These are phyloP conservation scores for Alternaria brassicicola DNA, from an alignment of 2,329 filamentous ascomycete species.

Conservation along the genomic window DNA sequence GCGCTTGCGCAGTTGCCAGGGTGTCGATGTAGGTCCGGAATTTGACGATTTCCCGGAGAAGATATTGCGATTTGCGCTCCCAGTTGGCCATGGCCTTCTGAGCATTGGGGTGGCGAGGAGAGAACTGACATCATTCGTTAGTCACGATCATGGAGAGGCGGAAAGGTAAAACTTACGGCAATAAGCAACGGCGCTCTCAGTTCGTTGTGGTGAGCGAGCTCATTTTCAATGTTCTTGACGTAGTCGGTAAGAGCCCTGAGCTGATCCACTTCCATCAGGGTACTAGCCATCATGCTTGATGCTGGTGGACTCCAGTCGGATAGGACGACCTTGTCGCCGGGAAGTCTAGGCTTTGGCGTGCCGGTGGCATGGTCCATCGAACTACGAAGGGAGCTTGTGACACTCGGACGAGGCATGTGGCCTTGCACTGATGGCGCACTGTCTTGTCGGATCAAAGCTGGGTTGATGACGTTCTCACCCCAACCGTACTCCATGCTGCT, in stretches of 20 bases:
- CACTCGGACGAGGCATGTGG: constrained; percentile 56
- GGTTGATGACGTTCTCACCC: constrained; percentile 80
- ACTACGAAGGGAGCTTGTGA: constrained; percentile 67
- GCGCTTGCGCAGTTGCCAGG: constrained; percentile 70
- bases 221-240: constrained; percentile 82
- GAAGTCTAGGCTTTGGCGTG: constrained; percentile 68
- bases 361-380: constrained; percentile 63
- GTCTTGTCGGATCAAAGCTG: constrained; percentile 53
- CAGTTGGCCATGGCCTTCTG: constrained; percentile 91
- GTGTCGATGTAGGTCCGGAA: constrained; percentile 94
- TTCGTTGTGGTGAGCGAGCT: constrained; percentile 86
- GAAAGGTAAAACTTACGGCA: constrained; percentile 60
- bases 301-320: constrained; percentile 88
- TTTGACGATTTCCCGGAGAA: constrained; percentile 93
- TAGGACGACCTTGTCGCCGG: constrained; percentile 83
- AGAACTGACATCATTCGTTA: constrained; percentile 63
- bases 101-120: constrained; percentile 79
- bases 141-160: not conserved
- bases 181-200: constrained; percentile 85
- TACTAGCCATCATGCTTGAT: constrained; percentile 87
- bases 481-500: constrained; percentile 98
- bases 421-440: constrained; percentile 40
- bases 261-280: constrained; percentile 79
- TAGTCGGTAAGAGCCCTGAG: constrained; percentile 76
- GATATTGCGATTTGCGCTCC: constrained; percentile 92